Evolutionary conservation across 202 grass and related monocot genomes (phyloP).

Genomic region (Bolboschoenoplectus hybrid): DNA sequence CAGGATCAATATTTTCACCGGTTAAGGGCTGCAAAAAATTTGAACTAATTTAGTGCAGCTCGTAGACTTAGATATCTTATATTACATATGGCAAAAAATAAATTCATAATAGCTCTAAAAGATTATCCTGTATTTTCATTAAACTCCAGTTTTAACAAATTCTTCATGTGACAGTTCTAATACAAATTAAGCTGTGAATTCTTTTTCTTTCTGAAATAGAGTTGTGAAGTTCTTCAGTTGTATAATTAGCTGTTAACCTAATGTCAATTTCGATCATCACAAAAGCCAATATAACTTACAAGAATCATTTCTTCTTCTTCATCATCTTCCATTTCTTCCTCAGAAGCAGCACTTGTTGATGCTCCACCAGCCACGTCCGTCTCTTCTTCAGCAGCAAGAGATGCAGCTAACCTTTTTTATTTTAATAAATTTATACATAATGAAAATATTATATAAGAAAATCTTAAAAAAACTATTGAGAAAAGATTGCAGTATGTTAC

Average conservation of each 20-base stretch:
- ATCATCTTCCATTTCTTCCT: conserved; percentile 55
- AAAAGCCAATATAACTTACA: conserved; percentile 45
- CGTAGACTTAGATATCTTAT: conserved; percentile 11
- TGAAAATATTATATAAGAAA: conserved; percentile 39
- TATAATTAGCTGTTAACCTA: conserved; percentile 1
- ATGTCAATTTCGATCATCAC: conserved; percentile 4
- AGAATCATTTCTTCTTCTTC: conserved; percentile 84
- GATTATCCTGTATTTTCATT: conserved; percentile 17
- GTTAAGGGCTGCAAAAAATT: conserved; percentile 67
- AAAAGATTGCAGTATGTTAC: not conserved
- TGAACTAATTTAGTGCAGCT: conserved; percentile 29
- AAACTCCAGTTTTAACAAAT: conserved; percentile 28
- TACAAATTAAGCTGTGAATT: not conserved
- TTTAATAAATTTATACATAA: conserved; percentile 45
- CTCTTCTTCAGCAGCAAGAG: conserved; percentile 96
- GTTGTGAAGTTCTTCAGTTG: not conserved
- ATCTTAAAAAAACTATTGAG: not conserved
- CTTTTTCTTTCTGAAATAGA: not conserved
- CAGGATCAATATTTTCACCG: conserved; percentile 75
- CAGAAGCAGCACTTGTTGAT: conserved; percentile 44
- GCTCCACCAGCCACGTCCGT: conserved; percentile 43
- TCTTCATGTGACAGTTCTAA: not conserved
- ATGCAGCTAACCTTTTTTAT: conserved; percentile 74
- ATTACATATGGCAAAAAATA: not conserved
- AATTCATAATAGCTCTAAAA: not conserved